A percentile compares a stretch with the other conserved stretches of the same genome.
Conservation (phyloP, 2,329 filamentous ascomycete species). For the Botrytis galanthina region DNA sequence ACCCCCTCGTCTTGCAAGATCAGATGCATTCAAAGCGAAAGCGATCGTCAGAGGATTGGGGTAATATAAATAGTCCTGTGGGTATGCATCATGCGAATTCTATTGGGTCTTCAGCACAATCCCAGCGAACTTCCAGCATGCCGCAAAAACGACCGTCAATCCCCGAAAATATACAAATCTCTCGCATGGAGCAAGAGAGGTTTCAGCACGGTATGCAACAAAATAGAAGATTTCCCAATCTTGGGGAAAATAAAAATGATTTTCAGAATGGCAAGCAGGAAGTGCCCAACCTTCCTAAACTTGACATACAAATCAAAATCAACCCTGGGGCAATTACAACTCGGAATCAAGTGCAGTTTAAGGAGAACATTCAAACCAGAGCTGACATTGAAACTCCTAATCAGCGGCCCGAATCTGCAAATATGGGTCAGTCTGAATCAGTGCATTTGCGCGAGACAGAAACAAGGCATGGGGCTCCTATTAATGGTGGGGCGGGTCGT, state of each 20-base stretch:
- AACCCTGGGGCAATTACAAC: neutral
- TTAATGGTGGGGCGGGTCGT: neutral
- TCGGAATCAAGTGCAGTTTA: neutral
- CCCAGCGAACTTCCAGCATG: neutral
- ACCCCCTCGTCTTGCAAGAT: neutral
- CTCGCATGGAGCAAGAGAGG: neutral
- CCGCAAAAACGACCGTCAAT: neutral
- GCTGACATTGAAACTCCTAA: neutral
- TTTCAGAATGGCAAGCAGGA: neutral
- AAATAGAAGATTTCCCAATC: neutral
- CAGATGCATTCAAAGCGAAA: neutral
- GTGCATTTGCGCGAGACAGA: neutral
- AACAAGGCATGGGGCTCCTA: neutral
- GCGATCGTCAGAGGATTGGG: neutral
- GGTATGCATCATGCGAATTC: neutral
- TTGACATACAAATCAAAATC: neutral
- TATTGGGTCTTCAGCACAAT: neutral
- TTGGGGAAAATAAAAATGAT: neutral
- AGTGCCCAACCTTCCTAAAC: neutral
- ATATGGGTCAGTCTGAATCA: neutral
- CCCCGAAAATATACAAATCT: neutral
- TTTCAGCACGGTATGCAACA: neutral
- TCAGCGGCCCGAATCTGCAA: neutral
- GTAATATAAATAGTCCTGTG: neutral
- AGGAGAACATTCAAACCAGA: neutral